Percentiles rank a stretch among this genome's conserved stretches.
phyloP scores from a whole-genome alignment of 2,329 filamentous ascomycete species.

The Trichoderma pleuroti region DNA sequence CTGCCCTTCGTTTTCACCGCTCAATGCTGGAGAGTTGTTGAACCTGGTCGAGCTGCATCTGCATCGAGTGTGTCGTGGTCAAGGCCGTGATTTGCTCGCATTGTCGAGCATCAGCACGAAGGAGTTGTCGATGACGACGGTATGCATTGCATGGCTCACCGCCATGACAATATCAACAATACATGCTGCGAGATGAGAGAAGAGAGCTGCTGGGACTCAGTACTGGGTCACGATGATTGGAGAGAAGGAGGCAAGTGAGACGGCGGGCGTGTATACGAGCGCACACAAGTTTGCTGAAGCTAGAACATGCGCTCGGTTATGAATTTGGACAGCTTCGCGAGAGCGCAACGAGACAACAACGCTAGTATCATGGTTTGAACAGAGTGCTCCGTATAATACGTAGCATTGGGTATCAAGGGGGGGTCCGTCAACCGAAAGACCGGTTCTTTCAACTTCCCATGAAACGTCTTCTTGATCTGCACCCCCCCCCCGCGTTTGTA shows the following conservation, averaged over 20 bases:
- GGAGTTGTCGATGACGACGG: background rate
- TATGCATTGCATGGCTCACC: background rate
- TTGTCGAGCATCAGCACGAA: background rate
- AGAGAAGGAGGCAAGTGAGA: background rate
- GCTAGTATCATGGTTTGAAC: background rate
- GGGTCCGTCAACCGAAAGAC: background rate
- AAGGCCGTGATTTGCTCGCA: background rate
- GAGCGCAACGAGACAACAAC: constrained; percentile 1
- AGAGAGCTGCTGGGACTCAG: background rate
- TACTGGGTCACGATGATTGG: background rate
- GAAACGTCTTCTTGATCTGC: background rate
- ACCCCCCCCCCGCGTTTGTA: background rate
- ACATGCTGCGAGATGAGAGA: background rate
- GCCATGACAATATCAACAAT: background rate
- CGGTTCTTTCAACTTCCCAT: background rate
- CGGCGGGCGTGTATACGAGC: background rate
- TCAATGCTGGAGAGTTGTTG: background rate
- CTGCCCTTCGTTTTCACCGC: background rate
- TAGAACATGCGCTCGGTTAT: background rate
- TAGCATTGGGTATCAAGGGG: background rate
- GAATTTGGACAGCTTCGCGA: background rate
- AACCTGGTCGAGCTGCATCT: background rate
- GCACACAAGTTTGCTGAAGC: background rate
- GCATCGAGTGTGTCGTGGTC: background rate
- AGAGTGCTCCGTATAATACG: background rate